Conservation (phyloP, 208 protist genomes). For the Novymonas esmeraldas region DNA sequence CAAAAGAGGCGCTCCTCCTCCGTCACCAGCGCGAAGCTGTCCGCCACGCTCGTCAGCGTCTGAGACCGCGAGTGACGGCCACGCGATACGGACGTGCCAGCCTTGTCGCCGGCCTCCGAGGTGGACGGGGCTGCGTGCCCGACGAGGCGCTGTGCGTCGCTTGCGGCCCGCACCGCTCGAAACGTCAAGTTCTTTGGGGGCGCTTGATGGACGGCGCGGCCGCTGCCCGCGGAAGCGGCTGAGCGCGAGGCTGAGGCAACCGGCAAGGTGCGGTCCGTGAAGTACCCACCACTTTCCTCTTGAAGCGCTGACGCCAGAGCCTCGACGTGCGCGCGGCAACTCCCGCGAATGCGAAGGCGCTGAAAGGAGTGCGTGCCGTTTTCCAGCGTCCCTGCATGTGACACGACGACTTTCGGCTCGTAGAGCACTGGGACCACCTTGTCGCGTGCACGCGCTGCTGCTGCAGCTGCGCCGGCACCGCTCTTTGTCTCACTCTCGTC, state of each 20-base stretch:
- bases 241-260: not conserved
- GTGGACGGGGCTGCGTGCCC: slow-evolving; percentile 14
- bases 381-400: slow-evolving; percentile 81
- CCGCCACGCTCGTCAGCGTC: slow-evolving; percentile 12
- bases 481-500: slow-evolving; percentile 8
- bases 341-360: slow-evolving; percentile 86
- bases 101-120: slow-evolving; percentile 4
- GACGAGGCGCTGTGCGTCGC: slow-evolving; percentile 4
- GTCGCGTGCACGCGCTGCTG: not conserved
- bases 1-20: slow-evolving; percentile 84
- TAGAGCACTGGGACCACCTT: slow-evolving; percentile 82
- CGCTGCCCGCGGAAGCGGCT: not conserved
- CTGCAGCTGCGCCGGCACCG: not conserved
- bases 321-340: slow-evolving; percentile 79
- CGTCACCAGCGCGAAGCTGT: slow-evolving; percentile 40
- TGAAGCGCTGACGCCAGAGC: slow-evolving; percentile 57
- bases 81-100: not conserved
- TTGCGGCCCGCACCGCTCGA: slow-evolving; percentile 8
- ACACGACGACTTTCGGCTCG: slow-evolving; percentile 80
- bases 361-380: slow-evolving; percentile 84
- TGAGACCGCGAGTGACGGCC: slow-evolving; percentile 14
- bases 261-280: slow-evolving; percentile 51
- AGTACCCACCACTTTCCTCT: slow-evolving; percentile 51
- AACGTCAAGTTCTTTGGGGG: slow-evolving; percentile 42
- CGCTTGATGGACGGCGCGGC: not conserved